phyloP scores from a whole-genome alignment of 139 green algal genomes.

The Coccomyxa sp. region DNA sequence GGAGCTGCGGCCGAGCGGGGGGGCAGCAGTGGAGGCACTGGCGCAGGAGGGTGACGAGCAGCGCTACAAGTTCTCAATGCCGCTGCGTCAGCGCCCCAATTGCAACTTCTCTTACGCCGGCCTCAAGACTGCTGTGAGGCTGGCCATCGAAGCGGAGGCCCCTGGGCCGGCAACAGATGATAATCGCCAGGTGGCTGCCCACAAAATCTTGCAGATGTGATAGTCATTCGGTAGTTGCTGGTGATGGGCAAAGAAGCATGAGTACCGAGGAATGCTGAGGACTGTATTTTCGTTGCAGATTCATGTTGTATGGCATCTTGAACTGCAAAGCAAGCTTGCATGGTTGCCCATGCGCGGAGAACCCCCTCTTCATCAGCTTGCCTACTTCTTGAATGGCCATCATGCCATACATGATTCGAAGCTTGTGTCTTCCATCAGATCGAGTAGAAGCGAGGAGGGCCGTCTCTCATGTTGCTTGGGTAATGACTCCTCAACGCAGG shows the following conservation, averaged over 20 bases:
- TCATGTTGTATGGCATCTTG: neutral
- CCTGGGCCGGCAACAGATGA: constrained; percentile 7
- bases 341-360: neutral
- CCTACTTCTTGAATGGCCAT: no score
- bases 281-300: neutral
- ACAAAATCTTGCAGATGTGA: neutral
- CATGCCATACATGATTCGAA: no score
- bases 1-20: constrained; percentile 68
- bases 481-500: constrained; percentile 13
- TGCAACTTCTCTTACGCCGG: constrained; percentile 97
- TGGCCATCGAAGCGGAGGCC: constrained; percentile 13
- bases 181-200: constrained; percentile 15
- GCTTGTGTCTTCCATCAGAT: no score
- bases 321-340: neutral
- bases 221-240: no score
- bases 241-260: no score
- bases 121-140: constrained; percentile 83
- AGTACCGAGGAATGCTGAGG: no score
- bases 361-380: no score
- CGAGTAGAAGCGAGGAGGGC: no score
- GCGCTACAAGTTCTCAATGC: constrained; percentile 62
- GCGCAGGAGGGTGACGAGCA: constrained; percentile 61
- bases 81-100: constrained; percentile 60
- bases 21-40: constrained; percentile 75
- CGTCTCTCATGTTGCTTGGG: no score